Conservation (phyloP, 306 rosid species). For the Prosopis cineraria region DNA sequence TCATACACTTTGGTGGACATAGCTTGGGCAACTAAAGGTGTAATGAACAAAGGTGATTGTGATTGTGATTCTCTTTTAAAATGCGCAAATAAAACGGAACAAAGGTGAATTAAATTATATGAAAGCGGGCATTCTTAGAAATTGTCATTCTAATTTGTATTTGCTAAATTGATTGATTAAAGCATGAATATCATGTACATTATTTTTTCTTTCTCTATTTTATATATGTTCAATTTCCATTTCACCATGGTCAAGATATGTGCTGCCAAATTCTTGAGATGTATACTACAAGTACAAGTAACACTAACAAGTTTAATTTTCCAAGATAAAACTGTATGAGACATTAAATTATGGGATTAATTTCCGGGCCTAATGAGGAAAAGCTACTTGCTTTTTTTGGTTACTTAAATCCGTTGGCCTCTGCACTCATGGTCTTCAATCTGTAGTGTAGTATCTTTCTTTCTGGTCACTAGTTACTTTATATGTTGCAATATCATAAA, state of each 20-base stretch:
- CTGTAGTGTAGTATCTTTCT: background rate
- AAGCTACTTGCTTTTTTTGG: background rate
- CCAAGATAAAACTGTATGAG: background rate
- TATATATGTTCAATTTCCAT: background rate
- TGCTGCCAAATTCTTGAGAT: background rate
- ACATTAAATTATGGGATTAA: background rate
- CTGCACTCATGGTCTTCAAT: background rate
- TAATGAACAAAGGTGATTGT: no score
- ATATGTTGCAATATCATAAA: background rate
- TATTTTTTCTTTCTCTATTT: background rate
- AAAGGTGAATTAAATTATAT: background rate
- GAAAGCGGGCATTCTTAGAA: background rate
- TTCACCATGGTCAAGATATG: background rate
- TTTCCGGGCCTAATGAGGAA: background rate
- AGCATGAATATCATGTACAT: background rate
- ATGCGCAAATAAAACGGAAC: background rate
- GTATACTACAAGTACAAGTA: background rate
- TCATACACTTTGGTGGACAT: constrained; percentile 12
- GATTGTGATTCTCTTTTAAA: background rate
- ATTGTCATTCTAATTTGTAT: background rate
- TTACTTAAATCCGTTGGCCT: background rate
- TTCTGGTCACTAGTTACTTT: background rate
- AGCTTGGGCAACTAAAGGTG: background rate
- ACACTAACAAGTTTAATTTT: background rate
- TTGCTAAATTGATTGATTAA: background rate